phyloP scores from a whole-genome alignment of 495 filamentous ascomycete species.

The Xylaria bambusicola region DNA sequence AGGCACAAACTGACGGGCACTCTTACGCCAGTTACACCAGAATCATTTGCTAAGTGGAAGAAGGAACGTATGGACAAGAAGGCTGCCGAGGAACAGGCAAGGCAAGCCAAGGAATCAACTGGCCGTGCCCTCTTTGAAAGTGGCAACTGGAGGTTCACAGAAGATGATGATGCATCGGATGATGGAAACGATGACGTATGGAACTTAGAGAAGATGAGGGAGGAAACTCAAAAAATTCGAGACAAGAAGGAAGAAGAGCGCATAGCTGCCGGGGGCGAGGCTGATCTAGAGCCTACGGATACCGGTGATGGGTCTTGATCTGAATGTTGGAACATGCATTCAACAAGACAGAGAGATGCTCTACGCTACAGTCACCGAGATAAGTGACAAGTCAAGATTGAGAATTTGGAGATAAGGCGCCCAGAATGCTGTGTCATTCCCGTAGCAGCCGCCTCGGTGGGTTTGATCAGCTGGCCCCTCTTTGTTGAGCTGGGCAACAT shows the following conservation, averaged over 20 bases:
- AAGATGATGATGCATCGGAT: slow-evolving; percentile 57
- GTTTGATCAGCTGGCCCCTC: slow-evolving; percentile 19
- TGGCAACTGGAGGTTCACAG: slow-evolving; percentile 82
- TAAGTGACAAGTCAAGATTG: slow-evolving; percentile 30
- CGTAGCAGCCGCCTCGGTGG: slow-evolving; percentile 5
- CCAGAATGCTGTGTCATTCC: slow-evolving; percentile 2
- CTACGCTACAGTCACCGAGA: slow-evolving; percentile 10
- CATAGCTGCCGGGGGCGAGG: slow-evolving; percentile 35
- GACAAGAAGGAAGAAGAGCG: slow-evolving; percentile 65
- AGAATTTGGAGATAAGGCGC: slow-evolving; percentile 13
- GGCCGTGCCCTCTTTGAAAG: slow-evolving; percentile 94
- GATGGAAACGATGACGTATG: slow-evolving; percentile 64
- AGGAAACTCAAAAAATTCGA: slow-evolving; percentile 67
- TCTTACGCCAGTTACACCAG: slow-evolving; percentile 88
- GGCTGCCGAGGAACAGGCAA: slow-evolving; percentile 83
- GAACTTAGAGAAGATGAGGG: slow-evolving; percentile 75
- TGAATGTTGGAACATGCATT: background rate
- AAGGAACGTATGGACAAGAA: slow-evolving; percentile 92
- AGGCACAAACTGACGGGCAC: slow-evolving; percentile 88
- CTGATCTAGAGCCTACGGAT: slow-evolving; percentile 11
- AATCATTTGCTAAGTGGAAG: slow-evolving; percentile 95
- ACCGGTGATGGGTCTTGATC: slow-evolving; percentile 22
- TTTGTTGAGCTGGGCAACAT: slow-evolving; percentile 21
- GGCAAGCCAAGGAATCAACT: slow-evolving; percentile 89
- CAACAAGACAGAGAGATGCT: slow-evolving; percentile 14